Evolutionary conservation across 129 eudicot genomes (phyloP), one percentile per base, ranked within the genome.

Genomic region (Apium graveolens): DNA sequence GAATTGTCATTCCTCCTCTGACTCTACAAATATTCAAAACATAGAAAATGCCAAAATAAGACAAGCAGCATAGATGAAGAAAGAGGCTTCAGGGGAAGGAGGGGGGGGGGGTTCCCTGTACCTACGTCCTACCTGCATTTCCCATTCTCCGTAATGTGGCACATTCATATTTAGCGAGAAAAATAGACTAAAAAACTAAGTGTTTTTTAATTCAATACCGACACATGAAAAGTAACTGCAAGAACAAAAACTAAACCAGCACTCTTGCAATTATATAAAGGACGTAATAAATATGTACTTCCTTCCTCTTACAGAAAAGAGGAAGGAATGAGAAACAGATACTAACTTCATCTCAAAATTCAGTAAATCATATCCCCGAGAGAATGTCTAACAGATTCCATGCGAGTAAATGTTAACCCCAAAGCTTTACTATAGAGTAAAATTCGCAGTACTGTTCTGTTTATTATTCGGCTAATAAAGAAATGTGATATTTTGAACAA

Each of bases 1-100:
- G 82, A 39, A 76, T 66, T 80, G 34, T 73, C 76, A 29, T 20
- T 78, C 73, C 48, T 87, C 87, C 86, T 90, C 63, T 75, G 89
- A 82, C 82, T 90, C 97, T 87, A 82, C 49, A 82, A 48, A 74
- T 76, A 69, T 48, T 29, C 71, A 69, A 29, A 8, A 57, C 27
- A 65, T 31, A 29, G 16, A 60, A 65, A 13, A 31, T n/a, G 7
- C 13, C 29, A 29, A 11, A 0, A 11, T 27, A 13, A 65, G 38
- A 65, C 71, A 13, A 4, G 39, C 20, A 65, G 21, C 7, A 3
- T 11, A 65, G 0, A 29, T 12, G 3, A 65, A 65, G 3, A 31
- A n/a, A 57, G 31, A n/a, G 31, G 31, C 65, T 55, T 31, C 12
- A 0, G 31, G 11, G 65, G 45, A 2, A 12, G 10, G 63, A 2